These are phyloP conservation scores for Saccharomycopsis fibuligera DNA, from an alignment of 805 yeast species.

Conservation along the genomic window DNA sequence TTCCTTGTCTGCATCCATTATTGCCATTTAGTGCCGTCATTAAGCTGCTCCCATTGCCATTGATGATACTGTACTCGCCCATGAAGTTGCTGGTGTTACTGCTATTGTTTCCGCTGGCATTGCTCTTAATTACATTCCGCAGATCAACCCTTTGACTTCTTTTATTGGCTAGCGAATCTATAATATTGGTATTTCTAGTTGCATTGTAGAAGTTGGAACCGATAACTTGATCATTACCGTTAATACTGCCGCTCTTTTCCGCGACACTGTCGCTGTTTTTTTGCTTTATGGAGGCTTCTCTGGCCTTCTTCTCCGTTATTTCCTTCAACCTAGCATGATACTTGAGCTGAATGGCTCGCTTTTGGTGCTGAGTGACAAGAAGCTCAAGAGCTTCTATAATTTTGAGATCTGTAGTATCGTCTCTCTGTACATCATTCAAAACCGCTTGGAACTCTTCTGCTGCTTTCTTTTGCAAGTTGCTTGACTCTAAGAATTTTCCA, in stretches of 20 bases:
- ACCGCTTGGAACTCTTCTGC: not conserved
- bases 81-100: too few species aligned
- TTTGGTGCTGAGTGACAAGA: constrained; percentile 8
- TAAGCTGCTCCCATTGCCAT: constrained; percentile 6
- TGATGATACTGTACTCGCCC: constrained; percentile 18
- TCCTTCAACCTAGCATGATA: not conserved
- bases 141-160: not conserved
- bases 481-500: constrained; percentile 2
- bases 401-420: constrained; percentile 7
- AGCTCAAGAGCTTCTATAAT: constrained; percentile 6
- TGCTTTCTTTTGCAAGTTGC: constrained; percentile 4
- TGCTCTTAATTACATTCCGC: not conserved
- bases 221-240: too few species aligned
- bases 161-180: constrained; percentile 8
- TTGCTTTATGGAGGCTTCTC: not conserved
- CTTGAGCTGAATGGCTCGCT: constrained; percentile 4
- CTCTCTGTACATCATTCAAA: not conserved
- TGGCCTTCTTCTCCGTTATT: not conserved
- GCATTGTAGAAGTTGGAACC: too few species aligned
- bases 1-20: not conserved
- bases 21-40: not conserved
- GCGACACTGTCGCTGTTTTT: not conserved
- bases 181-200: too few species aligned
- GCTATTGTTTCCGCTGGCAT: not conserved
- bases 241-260: too few species aligned